Evolutionary conservation across 1,139 yeast genomes (phyloP).

Genomic region (Lodderomyces jiufengensis): DNA sequence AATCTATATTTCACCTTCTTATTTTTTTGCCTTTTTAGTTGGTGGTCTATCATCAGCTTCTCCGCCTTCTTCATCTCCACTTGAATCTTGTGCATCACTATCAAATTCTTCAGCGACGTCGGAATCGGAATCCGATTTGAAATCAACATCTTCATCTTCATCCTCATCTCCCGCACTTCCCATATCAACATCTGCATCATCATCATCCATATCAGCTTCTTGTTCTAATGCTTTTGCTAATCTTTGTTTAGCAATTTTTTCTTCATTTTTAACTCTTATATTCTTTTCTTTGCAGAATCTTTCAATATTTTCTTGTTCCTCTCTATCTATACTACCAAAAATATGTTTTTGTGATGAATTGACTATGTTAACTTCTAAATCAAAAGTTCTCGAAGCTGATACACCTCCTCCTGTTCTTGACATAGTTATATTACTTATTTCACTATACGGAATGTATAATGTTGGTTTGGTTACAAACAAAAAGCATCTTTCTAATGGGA

Average conservation of each 20-base stretch:
- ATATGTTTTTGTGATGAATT: conserved; percentile 69
- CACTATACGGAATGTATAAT: conserved; percentile 82
- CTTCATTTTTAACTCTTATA: conserved; percentile 81
- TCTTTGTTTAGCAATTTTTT: conserved; percentile 79
- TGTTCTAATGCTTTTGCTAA: conserved; percentile 74
- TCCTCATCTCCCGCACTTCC: conserved; percentile 72
- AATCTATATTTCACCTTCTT: too few relatives aligned
- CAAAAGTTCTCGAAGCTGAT: conserved; percentile 86
- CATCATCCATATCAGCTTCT: conserved; percentile 66
- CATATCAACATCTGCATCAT: conserved; percentile 57
- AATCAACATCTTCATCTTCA: conserved; percentile 67
- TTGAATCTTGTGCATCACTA: conserved; percentile 54
- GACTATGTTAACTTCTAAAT: conserved; percentile 72
- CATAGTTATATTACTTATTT: conserved; percentile 71
- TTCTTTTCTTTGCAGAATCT: conserved; percentile 74
- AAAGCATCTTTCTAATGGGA: conserved; percentile 86
- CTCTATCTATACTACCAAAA: conserved; percentile 86
- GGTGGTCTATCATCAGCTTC: conserved; percentile 38
- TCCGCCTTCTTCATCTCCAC: conserved; percentile 30
- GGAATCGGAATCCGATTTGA: conserved; percentile 56
- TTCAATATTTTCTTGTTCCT: conserved; percentile 81
- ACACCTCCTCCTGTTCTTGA: conserved; percentile 85
- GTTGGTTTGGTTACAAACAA: conserved; percentile 94
- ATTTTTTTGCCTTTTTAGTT: conserved; percentile 33
- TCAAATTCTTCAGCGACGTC: conserved; percentile 90